Conservation (phyloP, 148 eudicot species). For the Camellia lanceoleosa region DNA sequence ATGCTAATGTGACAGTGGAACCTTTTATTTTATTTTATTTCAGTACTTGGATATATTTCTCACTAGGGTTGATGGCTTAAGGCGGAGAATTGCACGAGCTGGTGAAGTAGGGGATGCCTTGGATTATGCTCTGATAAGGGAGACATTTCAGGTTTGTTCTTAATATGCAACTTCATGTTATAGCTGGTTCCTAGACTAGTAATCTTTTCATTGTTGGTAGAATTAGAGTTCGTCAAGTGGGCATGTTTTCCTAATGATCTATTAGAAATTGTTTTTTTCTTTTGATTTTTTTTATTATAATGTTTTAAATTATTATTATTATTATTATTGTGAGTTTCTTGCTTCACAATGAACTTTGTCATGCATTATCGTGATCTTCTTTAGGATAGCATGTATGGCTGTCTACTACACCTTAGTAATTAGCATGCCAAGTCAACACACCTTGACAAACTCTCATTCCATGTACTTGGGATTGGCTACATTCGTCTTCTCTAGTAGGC, state of each 20-base stretch:
- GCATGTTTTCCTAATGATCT: neutral
- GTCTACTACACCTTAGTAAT: neutral
- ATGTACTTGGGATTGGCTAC: too few species aligned
- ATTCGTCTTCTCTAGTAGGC: neutral
- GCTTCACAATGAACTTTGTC: neutral
- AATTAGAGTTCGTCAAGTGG: neutral
- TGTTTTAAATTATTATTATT: too few species aligned
- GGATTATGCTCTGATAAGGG: conserved; percentile 61
- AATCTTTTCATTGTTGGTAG: neutral
- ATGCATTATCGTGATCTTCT: neutral
- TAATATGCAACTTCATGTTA: neutral
- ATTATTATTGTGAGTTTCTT: neutral
- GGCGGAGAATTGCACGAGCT: conserved; percentile 68
- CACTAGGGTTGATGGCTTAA: conserved; percentile 86
- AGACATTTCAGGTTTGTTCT: conserved; percentile 69
- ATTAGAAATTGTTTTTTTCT: neutral
- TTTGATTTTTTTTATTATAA: neutral
- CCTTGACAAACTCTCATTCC: neutral
- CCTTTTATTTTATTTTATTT: conserved; percentile 31
- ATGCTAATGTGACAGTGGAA: conserved; percentile 4
- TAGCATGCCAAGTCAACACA: neutral
- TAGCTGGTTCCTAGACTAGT: neutral
- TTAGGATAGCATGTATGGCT: neutral
- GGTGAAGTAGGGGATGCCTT: conserved; percentile 46
- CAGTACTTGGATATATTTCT: conserved; percentile 91